phyloP scores from a whole-genome alignment of 345 rosid species.

The Sapria himalayana region DNA sequence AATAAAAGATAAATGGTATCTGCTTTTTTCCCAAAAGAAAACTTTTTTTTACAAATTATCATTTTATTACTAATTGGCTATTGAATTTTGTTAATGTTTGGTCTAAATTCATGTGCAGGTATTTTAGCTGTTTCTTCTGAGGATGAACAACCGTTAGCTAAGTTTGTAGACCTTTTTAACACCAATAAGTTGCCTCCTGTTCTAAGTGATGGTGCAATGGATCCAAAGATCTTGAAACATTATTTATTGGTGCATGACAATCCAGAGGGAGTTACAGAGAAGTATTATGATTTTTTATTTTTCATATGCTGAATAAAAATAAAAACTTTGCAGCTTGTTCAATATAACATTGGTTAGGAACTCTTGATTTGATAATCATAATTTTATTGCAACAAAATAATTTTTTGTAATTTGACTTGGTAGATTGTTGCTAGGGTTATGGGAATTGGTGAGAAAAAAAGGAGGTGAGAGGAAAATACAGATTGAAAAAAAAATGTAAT shows the following conservation, averaged over 20 bases:
- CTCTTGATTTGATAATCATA: no score
- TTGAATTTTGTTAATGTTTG: not conserved
- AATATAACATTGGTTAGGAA: no score
- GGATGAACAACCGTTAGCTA: conserved; percentile 70
- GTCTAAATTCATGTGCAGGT: conserved; percentile 32
- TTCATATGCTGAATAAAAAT: conserved; percentile 7
- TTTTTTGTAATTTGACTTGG: no score
- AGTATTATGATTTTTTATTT: conserved; percentile 22
- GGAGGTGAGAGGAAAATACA: no score
- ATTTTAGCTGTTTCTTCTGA: conserved; percentile 79
- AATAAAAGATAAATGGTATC: no score
- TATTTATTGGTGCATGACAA: conserved; percentile 81
- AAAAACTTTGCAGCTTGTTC: no score
- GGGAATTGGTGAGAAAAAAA: no score
- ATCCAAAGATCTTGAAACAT: conserved; percentile 75
- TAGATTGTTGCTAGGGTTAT: no score
- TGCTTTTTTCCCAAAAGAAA: no score
- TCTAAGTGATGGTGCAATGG: conserved; percentile 77
- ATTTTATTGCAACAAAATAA: no score
- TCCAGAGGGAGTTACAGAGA: conserved; percentile 65
- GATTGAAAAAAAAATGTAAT: no score
- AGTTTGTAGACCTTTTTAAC: conserved; percentile 72
- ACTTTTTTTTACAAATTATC: not conserved
- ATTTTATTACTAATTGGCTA: no score
- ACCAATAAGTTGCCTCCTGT: conserved; percentile 58